Evolutionary conservation across 2,329 filamentous ascomycete species (phyloP).

Genomic region (Colletotrichum falcatum): DNA sequence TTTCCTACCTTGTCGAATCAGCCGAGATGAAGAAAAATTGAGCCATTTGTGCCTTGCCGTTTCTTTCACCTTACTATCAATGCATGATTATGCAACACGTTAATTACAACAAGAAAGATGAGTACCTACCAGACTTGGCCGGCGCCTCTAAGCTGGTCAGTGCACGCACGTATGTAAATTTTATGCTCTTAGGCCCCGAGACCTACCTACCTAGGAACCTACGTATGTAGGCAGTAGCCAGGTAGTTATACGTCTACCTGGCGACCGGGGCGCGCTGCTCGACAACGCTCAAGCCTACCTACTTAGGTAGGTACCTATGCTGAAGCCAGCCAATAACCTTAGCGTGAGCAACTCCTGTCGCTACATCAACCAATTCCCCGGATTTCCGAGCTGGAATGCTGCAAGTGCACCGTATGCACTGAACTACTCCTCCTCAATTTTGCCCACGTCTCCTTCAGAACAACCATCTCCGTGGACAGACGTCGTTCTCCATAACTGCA

Average conservation of each 20-base stretch:
- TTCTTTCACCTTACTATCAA: background rate
- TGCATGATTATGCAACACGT: no score
- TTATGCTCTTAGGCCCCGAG: background rate
- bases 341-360: conserved; percentile 3
- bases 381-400: background rate
- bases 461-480: background rate
- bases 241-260: no score
- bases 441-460: background rate
- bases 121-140: background rate
- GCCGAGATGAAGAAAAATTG: background rate
- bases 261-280: background rate
- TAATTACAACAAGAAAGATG: background rate
- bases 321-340: background rate
- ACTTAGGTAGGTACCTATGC: no score
- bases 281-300: background rate
- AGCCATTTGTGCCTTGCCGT: background rate
- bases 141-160: conserved; percentile 1
- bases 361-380: conserved; percentile 14
- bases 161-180: conserved; percentile 3
- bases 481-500: background rate
- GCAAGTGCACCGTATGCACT: conserved; percentile 15
- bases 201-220: background rate
- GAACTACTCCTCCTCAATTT: background rate
- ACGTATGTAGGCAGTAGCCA: no score
- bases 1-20: background rate